Evolutionary conservation across 2,329 filamentous ascomycete species (phyloP), one percentile per base, ranked within the genome.

Genomic region (Ceratocystis cacaofunesta): DNA sequence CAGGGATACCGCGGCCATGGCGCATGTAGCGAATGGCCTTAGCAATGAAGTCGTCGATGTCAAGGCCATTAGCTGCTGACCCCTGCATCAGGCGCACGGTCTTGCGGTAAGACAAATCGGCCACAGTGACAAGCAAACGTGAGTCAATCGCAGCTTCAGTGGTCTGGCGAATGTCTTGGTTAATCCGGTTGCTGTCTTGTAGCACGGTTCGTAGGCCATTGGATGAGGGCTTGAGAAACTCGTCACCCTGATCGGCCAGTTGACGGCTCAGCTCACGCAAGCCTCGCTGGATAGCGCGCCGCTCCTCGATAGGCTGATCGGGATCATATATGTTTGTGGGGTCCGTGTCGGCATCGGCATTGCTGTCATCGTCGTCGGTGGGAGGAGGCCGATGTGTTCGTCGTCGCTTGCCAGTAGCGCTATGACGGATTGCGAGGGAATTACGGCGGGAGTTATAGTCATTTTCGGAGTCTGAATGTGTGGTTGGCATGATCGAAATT

Each of bases 1-100:
- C 78, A 61, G 82, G 77, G 15, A 76, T 75, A 28, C 82, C 81
- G 6, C 81, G 78, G 2, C 84, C 87, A 44, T 82, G 80, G 25
- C 84, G 85, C 90, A 97, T 96, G 73, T 89, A 97, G 2, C 82
- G 83, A 67, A 95, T 90, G 73, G 88, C 92, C 74, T 95, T 95
- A 0, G 89, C 88, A 15, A 97, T 84, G 71, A 97, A 95, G 70
- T 96, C 89, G 68, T 97, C 92, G 0, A 95, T 80, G 71, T 97
- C 92, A 25, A 99, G 77, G 6, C 91, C 90, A 62, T 87, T 85
- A 2, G 84, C 83, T 1, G 82, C 77, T 70, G 87, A 87, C 5
- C 91, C 91, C 36, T 90, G 79, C 1, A 87, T 85, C 30, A 95
- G 80, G 63, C 86, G 85, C 55, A 87, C 79, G 0, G 90, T 87